Base-by-base conservation (phyloP, 2,329 filamentous ascomycete genomes). In the Fusarium gaditjirri region DNA sequence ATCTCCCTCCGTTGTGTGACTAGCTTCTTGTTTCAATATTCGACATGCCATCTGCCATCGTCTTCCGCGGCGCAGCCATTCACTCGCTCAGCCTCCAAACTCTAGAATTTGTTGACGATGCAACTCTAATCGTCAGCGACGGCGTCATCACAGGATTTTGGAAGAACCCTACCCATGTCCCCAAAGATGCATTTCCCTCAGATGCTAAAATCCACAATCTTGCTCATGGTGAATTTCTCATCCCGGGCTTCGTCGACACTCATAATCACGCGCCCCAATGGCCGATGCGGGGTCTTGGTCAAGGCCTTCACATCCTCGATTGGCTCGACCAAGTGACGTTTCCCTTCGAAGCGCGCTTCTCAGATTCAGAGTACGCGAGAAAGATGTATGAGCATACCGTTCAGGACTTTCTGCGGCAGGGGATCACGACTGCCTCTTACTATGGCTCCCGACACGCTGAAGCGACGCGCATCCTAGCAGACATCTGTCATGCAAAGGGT, bases 261-360 rank as follows among this genome's bases (percentile, higher is more conserved):
- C 91, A 92, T 78, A 91, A 91, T 67, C 91, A 93, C 75, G 90
- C 91, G 0, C 90, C 90, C 42, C 85, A 88, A 72, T 87, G 84
- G 83, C 79, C 84, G 19, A 83, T 84, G 78, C 81, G 84, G 29
- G 84, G 86, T 33, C 80, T 87, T 8, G 84, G 85, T 9, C 84
- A 87, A 73, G 82, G 86, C 46, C 81, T 86, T 78, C 84, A 88
- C 67, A 86, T 89, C 66, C 81, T 91, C 12, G 87, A 91, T 75
- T 93, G 91, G 91, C 83, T 92, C 3, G 83, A 88, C 38, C 78
- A 86, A n/a, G 83, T 91, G 31, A 92, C 91, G 0, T 93, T 92
- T 72, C 89, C 69, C 3, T 25, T 68, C 2, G 65, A 68, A 2
- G 65, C 65, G 1, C 63, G 65, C 3, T 68, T 68, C 36, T 67